Base-by-base conservation (phyloP, 495 filamentous ascomycete species). In the Penicillium goetzii region DNA sequence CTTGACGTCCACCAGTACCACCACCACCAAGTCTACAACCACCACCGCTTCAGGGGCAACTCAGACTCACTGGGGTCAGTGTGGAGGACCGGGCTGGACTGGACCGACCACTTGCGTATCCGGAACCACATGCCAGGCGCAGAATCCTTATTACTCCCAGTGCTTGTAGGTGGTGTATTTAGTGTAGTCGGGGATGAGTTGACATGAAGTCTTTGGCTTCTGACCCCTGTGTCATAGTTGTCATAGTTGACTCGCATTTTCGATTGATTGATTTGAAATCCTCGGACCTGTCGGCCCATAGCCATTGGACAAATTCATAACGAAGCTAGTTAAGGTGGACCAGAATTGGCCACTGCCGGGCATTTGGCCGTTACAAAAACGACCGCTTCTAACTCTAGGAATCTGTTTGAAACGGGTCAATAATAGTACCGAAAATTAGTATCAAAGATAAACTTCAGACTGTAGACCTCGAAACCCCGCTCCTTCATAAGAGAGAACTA, bases 31-130 rank as follows among this genome's bases (percentile, higher is more conserved):
- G 38, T 3, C 43, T 9, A 47, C 43, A 5, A 47, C 43, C 28
- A 53, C 50, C 14, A 53, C 50, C 15, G 14, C 26, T 2, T 26
- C 7, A 8, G 50, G 50, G 1, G 50, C 50, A n/a, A 53, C 50
- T 33, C 50, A 53, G 28, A 53, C 50, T 28, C 50, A 53, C 26
- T 53, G 50, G 50, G 50, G 50, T 32, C 50, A 53, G 10, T 53
- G 50, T 30, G 50, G 50, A 53, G 50, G 50, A 19, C 50, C 32
- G 30, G 30, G 23, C 21, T 53, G 50, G 50, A 53, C 50, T 19
- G 50, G 50, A 26, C 50, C 50, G 17, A 53, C 50, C 1, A 28
- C 50, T 53, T 53, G 50, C 15, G 50, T n/a, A 0, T 17, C 50
- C 6, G 50, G 50, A 17, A 53, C 50, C 0, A 53, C 50, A 10